Evolutionary conservation across 768 basidiomycete species (phyloP).

Genomic region (Austroboletus eburneus): DNA sequence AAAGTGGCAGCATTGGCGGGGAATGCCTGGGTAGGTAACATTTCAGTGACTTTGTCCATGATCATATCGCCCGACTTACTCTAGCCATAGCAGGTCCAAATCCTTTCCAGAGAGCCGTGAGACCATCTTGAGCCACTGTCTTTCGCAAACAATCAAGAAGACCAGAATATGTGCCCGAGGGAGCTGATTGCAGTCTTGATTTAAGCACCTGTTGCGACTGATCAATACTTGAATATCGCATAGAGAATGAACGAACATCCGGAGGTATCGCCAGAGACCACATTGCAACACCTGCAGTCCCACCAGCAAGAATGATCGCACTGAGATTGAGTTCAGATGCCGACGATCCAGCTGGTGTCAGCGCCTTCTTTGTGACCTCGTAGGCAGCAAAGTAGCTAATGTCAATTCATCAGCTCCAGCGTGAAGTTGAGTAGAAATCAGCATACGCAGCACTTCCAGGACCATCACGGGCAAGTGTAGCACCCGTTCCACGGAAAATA

Average conservation of each 20-base stretch:
- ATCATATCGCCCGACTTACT: slow-evolving; percentile 39
- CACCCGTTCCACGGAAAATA: slow-evolving; percentile 88
- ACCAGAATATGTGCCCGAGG: slow-evolving; percentile 95
- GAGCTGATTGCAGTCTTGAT: slow-evolving; percentile 93
- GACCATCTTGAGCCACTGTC: slow-evolving; percentile 85
- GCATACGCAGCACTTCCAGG: slow-evolving; percentile 95
- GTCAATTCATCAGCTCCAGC: slow-evolving; percentile 5
- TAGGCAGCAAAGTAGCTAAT: slow-evolving; percentile 94
- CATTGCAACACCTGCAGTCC: slow-evolving; percentile 95
- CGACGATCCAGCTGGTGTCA: slow-evolving; percentile 80
- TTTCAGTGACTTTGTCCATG: slow-evolving; percentile 1
- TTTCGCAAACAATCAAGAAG: slow-evolving; percentile 90
- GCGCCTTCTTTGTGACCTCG: slow-evolving; percentile 83
- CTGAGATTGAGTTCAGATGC: slow-evolving; percentile 78
- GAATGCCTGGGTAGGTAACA: slow-evolving; percentile 64
- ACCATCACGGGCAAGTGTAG: slow-evolving; percentile 93
- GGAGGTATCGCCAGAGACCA: slow-evolving; percentile 97
- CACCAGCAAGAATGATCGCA: slow-evolving; percentile 88
- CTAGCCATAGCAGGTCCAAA: slow-evolving; percentile 96
- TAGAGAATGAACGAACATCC: slow-evolving; percentile 56
- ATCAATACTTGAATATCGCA: slow-evolving; percentile 4
- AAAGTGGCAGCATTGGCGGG: slow-evolving; percentile 96
- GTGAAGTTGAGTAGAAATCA: background rate
- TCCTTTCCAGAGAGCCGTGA: slow-evolving; percentile 90
- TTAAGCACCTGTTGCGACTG: slow-evolving; percentile 73